These are phyloP conservation scores for Penicillium cosmopolitanum DNA, from an alignment of 495 filamentous ascomycete species.

Conservation along the genomic window DNA sequence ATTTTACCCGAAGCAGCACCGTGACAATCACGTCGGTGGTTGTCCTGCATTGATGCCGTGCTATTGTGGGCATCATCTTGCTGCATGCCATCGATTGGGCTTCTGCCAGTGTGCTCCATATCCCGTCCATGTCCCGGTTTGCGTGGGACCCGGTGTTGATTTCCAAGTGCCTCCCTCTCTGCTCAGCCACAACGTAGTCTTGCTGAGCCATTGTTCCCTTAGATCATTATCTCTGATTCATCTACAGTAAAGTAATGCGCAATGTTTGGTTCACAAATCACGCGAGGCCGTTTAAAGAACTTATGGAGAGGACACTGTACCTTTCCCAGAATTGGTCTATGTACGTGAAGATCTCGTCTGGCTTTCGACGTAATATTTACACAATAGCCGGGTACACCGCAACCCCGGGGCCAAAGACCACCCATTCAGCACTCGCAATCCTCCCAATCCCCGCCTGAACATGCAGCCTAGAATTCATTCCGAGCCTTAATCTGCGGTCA, in stretches of 20 bases:
- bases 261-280: slow-evolving; percentile 4
- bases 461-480: neutral
- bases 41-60: neutral
- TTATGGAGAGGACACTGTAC: neutral
- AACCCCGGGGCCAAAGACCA: neutral
- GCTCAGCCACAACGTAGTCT: slow-evolving; percentile 9
- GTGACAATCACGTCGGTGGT: neutral
- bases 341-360: neutral
- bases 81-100: neutral
- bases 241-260: neutral
- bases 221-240: slow-evolving; percentile 4
- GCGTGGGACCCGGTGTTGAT: neutral
- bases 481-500: slow-evolving; percentile 2
- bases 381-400: neutral
- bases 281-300: neutral
- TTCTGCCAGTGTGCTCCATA: neutral
- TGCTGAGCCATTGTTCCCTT: neutral
- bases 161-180: neutral
- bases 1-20: neutral
- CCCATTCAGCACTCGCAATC: neutral
- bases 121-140: neutral
- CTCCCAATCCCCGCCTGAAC: neutral
- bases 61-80: slow-evolving; percentile 1
- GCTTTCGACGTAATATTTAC: slow-evolving; percentile 3
- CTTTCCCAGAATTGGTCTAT: neutral